A percentile compares a stretch with the other conserved stretches of the same genome.
These are phyloP conservation scores for Sanguinoderma infundibulare DNA, from an alignment of 1,284 basidiomycete species.

Conservation along the genomic window DNA sequence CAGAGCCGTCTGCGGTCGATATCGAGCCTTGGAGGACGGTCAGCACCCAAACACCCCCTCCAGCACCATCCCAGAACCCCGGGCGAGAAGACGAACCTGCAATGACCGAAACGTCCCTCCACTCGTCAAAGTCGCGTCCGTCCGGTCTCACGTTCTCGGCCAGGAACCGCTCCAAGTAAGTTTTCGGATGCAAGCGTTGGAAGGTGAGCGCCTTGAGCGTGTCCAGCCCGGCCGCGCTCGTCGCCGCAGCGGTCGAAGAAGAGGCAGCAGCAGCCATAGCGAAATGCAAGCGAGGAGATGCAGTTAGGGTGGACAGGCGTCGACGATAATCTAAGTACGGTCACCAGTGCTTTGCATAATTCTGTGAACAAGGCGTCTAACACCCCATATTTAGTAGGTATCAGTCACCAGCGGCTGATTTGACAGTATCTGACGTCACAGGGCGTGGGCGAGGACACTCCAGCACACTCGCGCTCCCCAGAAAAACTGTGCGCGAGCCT, in stretches of 20 bases:
- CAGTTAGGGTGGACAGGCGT: too few relatives aligned
- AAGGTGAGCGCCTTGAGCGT: slow-evolving; percentile 71
- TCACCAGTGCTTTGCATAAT: too few relatives aligned
- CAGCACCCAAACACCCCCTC: background rate
- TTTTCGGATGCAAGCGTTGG: slow-evolving; percentile 80
- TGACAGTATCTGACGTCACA: too few relatives aligned
- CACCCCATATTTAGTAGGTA: too few relatives aligned
- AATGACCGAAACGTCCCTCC: slow-evolving; percentile 74
- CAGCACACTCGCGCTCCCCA: too few relatives aligned
- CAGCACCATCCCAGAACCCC: background rate
- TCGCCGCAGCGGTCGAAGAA: slow-evolving; percentile 9
- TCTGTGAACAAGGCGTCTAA: too few relatives aligned
- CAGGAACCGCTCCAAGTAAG: slow-evolving; percentile 82
- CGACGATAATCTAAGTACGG: too few relatives aligned
- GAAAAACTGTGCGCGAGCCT: too few relatives aligned
- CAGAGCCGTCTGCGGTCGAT: slow-evolving; percentile 88
- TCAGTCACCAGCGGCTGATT: too few relatives aligned
- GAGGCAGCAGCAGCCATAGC: slow-evolving; percentile 28
- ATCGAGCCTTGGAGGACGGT: slow-evolving; percentile 67
- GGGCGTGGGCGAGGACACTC: too few relatives aligned
- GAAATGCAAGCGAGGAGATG: background rate
- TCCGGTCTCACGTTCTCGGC: slow-evolving; percentile 76
- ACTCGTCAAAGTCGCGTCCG: slow-evolving; percentile 64
- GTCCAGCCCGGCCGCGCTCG: slow-evolving; percentile 26
- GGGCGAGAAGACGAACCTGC: slow-evolving; percentile 57